phyloP scores from a whole-genome alignment of 2,329 filamentous ascomycete genomes.

The Colletotrichum lupini region DNA sequence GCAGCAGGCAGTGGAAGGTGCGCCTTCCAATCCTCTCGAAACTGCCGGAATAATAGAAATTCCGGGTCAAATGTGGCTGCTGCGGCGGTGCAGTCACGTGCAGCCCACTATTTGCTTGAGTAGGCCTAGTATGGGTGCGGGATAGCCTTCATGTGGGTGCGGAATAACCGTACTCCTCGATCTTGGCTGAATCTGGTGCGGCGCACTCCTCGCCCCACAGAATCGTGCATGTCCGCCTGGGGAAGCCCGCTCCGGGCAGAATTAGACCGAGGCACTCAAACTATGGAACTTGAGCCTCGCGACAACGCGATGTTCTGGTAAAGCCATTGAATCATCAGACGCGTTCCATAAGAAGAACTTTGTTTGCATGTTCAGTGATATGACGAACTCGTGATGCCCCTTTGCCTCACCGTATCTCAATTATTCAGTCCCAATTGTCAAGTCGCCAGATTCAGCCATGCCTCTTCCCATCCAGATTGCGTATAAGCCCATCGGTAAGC shows the following conservation, averaged over 20 bases:
- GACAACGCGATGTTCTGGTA: neutral
- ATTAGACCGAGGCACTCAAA: conserved; percentile 11
- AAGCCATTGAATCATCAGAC: neutral
- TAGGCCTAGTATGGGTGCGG: too few species aligned
- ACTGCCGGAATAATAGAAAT: too few species aligned
- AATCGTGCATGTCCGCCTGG: neutral
- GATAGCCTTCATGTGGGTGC: too few species aligned
- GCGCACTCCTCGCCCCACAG: conserved; percentile 1
- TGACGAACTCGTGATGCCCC: neutral
- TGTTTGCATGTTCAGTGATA: neutral
- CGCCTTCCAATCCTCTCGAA: too few species aligned
- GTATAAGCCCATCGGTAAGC: conserved; percentile 38
- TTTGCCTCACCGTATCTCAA: neutral
- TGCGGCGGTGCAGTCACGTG: too few species aligned
- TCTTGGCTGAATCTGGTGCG: neutral
- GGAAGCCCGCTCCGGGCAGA: neutral
- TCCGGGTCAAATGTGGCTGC: too few species aligned
- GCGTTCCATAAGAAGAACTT: conserved; percentile 19
- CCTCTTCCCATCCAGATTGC: conserved; percentile 33
- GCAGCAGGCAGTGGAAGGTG: too few species aligned
- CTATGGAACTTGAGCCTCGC: neutral
- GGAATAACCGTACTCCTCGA: too few species aligned
- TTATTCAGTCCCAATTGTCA: neutral
- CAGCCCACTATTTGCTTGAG: too few species aligned
- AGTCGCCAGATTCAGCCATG: neutral